Evolutionary conservation across 2,329 filamentous ascomycete genomes (phyloP).

Genomic region (Claviceps sp.): DNA sequence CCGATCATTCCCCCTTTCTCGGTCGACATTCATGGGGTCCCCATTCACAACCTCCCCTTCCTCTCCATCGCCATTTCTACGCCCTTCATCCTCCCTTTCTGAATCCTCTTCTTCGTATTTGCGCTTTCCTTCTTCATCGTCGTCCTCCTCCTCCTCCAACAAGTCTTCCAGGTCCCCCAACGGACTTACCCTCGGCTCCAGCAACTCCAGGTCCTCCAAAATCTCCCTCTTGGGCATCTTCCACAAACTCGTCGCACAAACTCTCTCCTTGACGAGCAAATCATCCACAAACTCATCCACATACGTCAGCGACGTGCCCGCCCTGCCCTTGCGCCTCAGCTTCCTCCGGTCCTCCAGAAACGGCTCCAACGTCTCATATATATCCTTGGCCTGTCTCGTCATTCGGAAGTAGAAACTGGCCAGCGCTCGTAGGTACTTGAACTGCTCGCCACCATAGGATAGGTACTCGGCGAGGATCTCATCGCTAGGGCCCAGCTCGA

Average conservation of each 20-base stretch:
- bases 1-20: conserved; percentile 10
- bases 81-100: conserved; percentile 8
- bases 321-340: conserved; percentile 60
- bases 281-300: conserved; percentile 94
- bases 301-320: conserved; percentile 62
- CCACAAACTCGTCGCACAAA: conserved; percentile 85
- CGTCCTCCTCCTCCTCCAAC: conserved; percentile 45
- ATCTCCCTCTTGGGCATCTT: conserved; percentile 74
- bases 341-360: conserved; percentile 74
- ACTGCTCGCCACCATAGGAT: conserved; percentile 57
- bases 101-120: conserved; percentile 4
- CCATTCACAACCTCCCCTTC: conserved; percentile 16
- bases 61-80: conserved; percentile 11
- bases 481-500: conserved; percentile 72
- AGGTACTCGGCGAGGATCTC: conserved; percentile 73
- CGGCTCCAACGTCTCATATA: conserved; percentile 71
- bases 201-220: conserved; percentile 74
- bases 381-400: conserved; percentile 68
- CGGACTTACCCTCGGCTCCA: conserved; percentile 77
- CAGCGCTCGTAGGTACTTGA: conserved; percentile 79
- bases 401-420: conserved; percentile 89
- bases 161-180: conserved; percentile 67
- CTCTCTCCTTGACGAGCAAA: conserved; percentile 71
- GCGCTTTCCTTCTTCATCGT: conserved; percentile 12
- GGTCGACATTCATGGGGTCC: conserved; percentile 25